Evolutionary conservation across 78 protist genomes (phyloP), one percentile per base, ranked within the genome.

Genomic region (Cavenderia fasciculata): DNA sequence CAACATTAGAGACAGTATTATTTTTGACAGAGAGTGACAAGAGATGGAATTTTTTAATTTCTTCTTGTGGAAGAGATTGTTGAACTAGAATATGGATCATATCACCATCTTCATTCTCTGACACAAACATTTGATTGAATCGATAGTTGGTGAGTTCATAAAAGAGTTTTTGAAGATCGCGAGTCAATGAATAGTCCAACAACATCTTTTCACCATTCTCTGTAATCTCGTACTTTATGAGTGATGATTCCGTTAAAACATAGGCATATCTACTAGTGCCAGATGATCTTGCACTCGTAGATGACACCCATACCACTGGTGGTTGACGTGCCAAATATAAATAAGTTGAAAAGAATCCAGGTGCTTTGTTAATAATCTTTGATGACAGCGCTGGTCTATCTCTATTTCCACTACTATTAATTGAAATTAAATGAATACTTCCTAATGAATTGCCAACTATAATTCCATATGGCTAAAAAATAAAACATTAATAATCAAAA

Each of bases 311-410:
- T 4, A 79, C 41, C 14, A 79, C 88, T 36, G 74, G 88, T 52
- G 76, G 33, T 36, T 33, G 69, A 29, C 57, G 44, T 19, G 88
- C 69, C 18, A 79, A 27, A 66, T 79, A 79, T 8, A 62, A 36
- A 65, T 65, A 79, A n/a, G 2, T 40, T 23, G 59, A 63, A 18
- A 49, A 66, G 75, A 66, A 54, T 54, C 76, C 74, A 38, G 44
- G 76, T 52, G 88, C n/a, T 54, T 79, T 79, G 44, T 66, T 79
- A 18, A 79, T 79, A 46, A 63, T 62, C 46, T 79, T 79, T 7
- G 52, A n/a, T 18, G 27, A 41, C 36, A 79, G 46, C 21, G 29
- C 12, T 29, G 14, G 11, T 12, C 4, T 19, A 10, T 40, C 69
- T 34, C 69, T 29, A 10, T 18, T 18, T 3, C n/a, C 34, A 8